Evolutionary conservation across 106 monocot genomes (phyloP).

Genomic region (Amphibolis antarctica): DNA sequence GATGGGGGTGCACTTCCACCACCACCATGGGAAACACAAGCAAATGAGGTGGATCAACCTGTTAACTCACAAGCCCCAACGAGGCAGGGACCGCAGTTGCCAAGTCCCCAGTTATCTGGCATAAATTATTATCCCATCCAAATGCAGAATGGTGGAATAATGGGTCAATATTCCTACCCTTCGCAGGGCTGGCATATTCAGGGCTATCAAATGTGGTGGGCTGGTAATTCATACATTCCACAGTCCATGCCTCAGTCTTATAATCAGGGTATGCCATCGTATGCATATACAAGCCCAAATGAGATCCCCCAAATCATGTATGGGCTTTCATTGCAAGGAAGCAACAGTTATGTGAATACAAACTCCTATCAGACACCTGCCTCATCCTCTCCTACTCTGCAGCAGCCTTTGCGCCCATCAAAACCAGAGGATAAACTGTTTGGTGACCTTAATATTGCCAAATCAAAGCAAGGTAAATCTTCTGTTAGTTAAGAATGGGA

Average conservation of each 20-base stretch:
- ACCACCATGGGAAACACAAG: conserved; percentile 73
- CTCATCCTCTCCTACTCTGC: conserved; percentile 9
- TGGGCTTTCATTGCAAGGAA: conserved; percentile 48
- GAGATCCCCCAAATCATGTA: conserved; percentile 61
- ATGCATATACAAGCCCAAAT: conserved; percentile 16
- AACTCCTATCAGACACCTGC: conserved; percentile 16
- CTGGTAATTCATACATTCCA: conserved; percentile 9
- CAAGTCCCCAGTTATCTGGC: not conserved
- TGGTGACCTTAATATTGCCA: conserved; percentile 36
- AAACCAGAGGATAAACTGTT: conserved; percentile 36
- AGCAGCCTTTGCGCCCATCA: conserved; percentile 33
- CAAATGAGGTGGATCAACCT: conserved; percentile 10
- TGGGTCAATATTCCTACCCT: not conserved
- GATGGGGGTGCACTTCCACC: conserved; percentile 37
- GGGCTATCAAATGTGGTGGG: not conserved
- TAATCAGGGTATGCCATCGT: not conserved
- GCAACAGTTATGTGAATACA: conserved; percentile 6
- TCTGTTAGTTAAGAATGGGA: conserved; percentile 8
- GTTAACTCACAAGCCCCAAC: conserved; percentile 8
- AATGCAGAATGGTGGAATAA: not conserved
- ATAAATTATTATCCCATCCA: conserved; percentile 5
- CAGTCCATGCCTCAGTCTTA: conserved; percentile 9
- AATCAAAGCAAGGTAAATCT: conserved; percentile 26
- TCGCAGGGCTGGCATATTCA: conserved; percentile 1
- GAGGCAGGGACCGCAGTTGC: conserved; percentile 12